Evolutionary conservation across 139 green algal species (phyloP).

Genomic region (Chlamydomonas eustigma): DNA sequence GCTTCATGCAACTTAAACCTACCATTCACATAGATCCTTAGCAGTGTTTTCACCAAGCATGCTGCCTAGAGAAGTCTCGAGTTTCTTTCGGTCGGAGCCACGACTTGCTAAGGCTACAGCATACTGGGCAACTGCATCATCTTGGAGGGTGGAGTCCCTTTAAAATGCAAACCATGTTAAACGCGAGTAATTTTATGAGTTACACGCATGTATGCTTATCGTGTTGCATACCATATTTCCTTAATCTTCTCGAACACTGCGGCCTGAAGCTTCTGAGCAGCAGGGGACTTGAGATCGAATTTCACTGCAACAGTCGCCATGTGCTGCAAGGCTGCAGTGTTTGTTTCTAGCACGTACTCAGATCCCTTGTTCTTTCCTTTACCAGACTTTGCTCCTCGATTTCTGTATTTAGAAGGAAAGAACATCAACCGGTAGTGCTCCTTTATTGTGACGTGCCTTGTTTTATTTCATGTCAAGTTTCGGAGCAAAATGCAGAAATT

Average conservation of each 20-base stretch:
- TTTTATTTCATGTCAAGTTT: too few relatives aligned
- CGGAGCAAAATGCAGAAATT: too few relatives aligned
- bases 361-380: neutral
- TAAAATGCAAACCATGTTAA: too few relatives aligned
- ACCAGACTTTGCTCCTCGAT: neutral
- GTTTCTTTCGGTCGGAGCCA: neutral
- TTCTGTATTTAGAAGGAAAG: neutral
- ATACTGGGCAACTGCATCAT: neutral
- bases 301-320: neutral
- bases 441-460: too few relatives aligned
- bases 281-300: neutral
- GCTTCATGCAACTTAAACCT: neutral
- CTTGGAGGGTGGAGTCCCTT: neutral
- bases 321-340: neutral
- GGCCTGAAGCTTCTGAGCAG: neutral
- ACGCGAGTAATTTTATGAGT: too few relatives aligned
- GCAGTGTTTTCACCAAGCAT: neutral
- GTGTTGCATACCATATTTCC: neutral
- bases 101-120: neutral
- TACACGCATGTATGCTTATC: too few relatives aligned
- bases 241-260: conserved; percentile 4
- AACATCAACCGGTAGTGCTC: too few relatives aligned
- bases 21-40: neutral
- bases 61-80: neutral
- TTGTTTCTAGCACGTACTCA: neutral